phyloP scores from a whole-genome alignment of 495 filamentous ascomycete genomes.

The Trichoderma erinaceum region DNA sequence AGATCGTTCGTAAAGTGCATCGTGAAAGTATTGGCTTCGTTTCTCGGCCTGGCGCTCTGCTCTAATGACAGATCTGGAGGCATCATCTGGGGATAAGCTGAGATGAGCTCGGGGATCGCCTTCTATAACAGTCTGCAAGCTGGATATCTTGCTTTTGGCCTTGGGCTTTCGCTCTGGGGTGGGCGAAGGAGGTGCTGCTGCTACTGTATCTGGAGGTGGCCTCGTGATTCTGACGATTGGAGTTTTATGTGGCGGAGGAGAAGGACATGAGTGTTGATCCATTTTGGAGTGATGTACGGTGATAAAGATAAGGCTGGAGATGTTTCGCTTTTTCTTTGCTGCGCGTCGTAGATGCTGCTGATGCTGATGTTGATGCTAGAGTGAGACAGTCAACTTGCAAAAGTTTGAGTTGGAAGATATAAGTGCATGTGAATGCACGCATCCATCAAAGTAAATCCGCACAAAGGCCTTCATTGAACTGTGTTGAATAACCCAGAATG shows the following conservation, averaged over 20 bases:
- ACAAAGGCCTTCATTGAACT: no score
- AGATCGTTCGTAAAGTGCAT: conserved; percentile 32
- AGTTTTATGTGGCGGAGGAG: not conserved
- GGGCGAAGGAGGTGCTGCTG: not conserved
- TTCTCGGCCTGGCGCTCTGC: conserved; percentile 24
- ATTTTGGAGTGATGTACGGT: not conserved
- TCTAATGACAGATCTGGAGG: not conserved
- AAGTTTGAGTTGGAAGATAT: no score
- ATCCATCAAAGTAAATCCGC: no score
- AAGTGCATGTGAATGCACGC: no score
- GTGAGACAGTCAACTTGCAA: no score
- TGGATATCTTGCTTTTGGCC: not conserved
- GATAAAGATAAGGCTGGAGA: no score
- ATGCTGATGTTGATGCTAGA: no score
- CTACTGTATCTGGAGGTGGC: not conserved
- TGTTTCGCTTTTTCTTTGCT: no score
- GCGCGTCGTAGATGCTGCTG: no score
- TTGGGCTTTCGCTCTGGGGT: not conserved
- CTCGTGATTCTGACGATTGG: not conserved
- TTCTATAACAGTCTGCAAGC: not conserved
- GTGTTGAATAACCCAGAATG: not conserved
- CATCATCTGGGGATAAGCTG: not conserved
- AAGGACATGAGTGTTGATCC: not conserved
- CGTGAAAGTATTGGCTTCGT: conserved; percentile 42
- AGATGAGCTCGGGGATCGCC: not conserved